Base-by-base conservation (phyloP, 345 rosid genomes). In the Ceriops zippeliana region DNA sequence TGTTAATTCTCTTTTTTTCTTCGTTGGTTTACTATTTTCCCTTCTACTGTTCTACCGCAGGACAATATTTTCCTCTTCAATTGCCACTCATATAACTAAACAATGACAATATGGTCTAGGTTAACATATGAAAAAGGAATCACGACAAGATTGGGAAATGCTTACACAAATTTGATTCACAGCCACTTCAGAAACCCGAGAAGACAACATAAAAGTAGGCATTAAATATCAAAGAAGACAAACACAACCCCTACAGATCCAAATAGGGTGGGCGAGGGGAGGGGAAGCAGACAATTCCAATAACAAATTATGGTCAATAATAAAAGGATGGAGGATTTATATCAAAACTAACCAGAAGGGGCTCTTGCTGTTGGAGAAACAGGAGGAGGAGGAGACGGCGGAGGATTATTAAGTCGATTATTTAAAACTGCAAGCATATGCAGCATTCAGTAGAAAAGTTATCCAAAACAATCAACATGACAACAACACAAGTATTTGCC, bases 371-470 rank as follows among this genome's bases (percentile, higher is more conserved):
- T 2, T 34, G 83, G 81, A 64, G 78, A 13, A 62, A 68, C 2
- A 67, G 92, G 84, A 72, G 92, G 79, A n/a, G 91, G 87, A 7
- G 91, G 88, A 73, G 91, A 38, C 32, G 63, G 71, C 27, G 80
- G 85, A 70, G 21, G 70, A 5, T 0, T 0, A 1, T 35, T 82
- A 2, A 93, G 72, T 0, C 0, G 5, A 76, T 88, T 93, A 62
- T 75, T 64, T 0, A 84, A 86, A 93, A 93, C 96, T 93, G 88
- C 75, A 82, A 70, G 76, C 21, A 62, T 67, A 72, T 61, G 37
- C 56, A 52, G 65, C 22, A 70, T 37, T 83, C 79, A 83, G 71
- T 61, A 69, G 63, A 62, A 42, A 11, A 59, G 63, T 59, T 42
- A 56, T 28, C 67, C 69, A n/a, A 52, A 62, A 63, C 63, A 56